phyloP scores from a whole-genome alignment of 2,329 filamentous ascomycete genomes.

The Rachicladosporium sp. region DNA sequence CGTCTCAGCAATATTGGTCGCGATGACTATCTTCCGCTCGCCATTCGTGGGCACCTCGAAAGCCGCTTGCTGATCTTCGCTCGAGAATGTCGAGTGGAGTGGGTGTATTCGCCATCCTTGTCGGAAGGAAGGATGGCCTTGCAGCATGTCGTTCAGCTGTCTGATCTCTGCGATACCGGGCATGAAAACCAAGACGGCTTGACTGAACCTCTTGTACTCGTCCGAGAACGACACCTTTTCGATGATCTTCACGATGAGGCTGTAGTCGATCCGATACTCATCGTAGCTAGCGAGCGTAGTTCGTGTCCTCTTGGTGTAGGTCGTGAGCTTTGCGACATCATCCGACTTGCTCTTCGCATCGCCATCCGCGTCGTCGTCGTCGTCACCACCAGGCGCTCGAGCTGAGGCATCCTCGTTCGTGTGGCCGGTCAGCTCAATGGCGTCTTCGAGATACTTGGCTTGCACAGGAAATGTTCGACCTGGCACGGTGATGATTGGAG shows the following conservation, averaged over 20 bases:
- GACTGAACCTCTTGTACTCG: slow-evolving; percentile 60
- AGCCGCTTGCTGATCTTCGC: slow-evolving; percentile 88
- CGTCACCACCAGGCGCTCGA: slow-evolving; percentile 32
- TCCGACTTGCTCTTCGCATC: slow-evolving; percentile 34
- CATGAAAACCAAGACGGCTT: slow-evolving; percentile 85
- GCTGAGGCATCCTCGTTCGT: slow-evolving; percentile 45
- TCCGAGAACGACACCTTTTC: slow-evolving; percentile 60
- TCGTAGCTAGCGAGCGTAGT: slow-evolving; percentile 67
- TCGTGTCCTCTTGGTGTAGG: slow-evolving; percentile 65
- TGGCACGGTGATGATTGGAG: slow-evolving; percentile 79
- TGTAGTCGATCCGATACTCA: slow-evolving; percentile 84
- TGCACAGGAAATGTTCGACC: slow-evolving; percentile 88
- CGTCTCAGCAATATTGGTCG: slow-evolving; percentile 96
- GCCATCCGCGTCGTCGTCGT: slow-evolving; percentile 35
- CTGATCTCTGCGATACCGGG: slow-evolving; percentile 73
- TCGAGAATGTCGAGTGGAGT: slow-evolving; percentile 87
- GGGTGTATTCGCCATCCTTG: slow-evolving; percentile 76
- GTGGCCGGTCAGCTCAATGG: slow-evolving; percentile 75
- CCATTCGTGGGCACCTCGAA: slow-evolving; percentile 76
- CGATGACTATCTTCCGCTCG: slow-evolving; percentile 81
- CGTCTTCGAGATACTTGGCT: slow-evolving; percentile 82
- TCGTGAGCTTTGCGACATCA: slow-evolving; percentile 46
- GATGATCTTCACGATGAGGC: slow-evolving; percentile 70
- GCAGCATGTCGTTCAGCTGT: slow-evolving; percentile 66
- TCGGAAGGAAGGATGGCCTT: slow-evolving; percentile 63